Conservation (phyloP, 352 stramenopile species). For the Elongisporangium prolatum region DNA sequence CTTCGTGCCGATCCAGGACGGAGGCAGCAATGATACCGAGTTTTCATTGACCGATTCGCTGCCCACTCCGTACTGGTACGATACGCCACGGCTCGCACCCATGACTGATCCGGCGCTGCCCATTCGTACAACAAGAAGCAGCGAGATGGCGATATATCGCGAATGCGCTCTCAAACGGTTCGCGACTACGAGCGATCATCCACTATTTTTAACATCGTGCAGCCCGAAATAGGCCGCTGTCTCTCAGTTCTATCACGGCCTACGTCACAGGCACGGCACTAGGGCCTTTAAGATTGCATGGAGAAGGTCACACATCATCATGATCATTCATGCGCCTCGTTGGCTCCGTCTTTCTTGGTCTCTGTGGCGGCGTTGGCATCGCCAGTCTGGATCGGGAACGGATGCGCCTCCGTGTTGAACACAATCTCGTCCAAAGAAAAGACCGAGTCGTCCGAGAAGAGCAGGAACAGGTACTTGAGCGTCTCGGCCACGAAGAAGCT, state of each 20-base stretch:
- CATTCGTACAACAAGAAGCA: slow-evolving; percentile 12
- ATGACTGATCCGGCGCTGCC: slow-evolving; percentile 19
- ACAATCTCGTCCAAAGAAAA: slow-evolving; percentile 81
- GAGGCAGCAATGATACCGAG: not conserved
- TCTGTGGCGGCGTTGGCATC: no score
- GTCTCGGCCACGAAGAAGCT: slow-evolving; percentile 93
- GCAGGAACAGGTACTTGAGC: slow-evolving; percentile 93
- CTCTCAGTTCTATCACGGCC: no score
- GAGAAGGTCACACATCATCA: slow-evolving; percentile 7
- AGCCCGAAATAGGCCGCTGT: no score
- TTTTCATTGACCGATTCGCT: not conserved
- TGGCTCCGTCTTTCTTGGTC: no score
- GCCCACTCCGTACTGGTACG: not conserved
- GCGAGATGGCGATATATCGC: no score
- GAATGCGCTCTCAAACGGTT: no score
- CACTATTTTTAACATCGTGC: no score
- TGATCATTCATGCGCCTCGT: slow-evolving; percentile 4
- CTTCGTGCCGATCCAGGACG: slow-evolving; percentile 45
- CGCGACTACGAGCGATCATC: no score
- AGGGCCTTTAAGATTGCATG: no score
- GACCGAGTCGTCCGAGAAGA: slow-evolving; percentile 84
- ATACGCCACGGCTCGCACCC: not conserved
- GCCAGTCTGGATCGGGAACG: slow-evolving; percentile 43
- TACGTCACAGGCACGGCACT: no score
- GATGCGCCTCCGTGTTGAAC: slow-evolving; percentile 88